These are phyloP conservation scores for Dictyostelium capitatum DNA, from an alignment of 78 protist genomes.

Conservation along the genomic window DNA sequence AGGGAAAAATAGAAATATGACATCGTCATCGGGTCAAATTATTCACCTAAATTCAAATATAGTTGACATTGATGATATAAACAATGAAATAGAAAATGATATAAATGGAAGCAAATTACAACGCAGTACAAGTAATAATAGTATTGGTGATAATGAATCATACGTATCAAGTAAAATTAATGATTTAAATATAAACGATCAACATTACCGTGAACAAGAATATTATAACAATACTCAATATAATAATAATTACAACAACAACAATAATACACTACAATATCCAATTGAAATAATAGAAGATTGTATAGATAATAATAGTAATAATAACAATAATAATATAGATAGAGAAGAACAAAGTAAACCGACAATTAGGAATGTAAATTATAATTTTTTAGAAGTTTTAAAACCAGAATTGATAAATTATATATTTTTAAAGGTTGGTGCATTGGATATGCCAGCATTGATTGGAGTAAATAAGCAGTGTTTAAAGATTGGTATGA, in stretches of 20 bases:
- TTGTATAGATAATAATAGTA: neutral
- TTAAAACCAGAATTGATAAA: conserved; percentile 39
- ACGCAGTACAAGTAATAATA: neutral
- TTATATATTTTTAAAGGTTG: conserved; percentile 64
- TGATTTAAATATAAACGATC: neutral
- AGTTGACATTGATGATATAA: neutral
- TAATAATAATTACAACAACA: neutral
- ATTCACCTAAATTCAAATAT: neutral
- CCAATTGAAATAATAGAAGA: neutral
- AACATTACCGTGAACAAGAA: neutral
- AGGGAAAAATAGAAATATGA: neutral
- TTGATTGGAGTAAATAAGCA: conserved; percentile 19
- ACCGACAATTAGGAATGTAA: neutral
- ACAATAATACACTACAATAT: neutral
- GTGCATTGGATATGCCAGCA: conserved; percentile 31
- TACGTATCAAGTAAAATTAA: neutral
- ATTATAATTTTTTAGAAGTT: conserved; percentile 30
- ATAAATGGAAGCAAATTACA: neutral
- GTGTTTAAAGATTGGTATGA: conserved; percentile 65
- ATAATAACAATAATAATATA: neutral
- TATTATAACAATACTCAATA: neutral
- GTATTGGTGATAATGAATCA: neutral
- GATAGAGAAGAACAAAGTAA: neutral
- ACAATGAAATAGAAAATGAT: neutral
- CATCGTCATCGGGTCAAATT: neutral